Conservation (phyloP, 768 basidiomycete genomes). For the Leccinum broughii region DNA sequence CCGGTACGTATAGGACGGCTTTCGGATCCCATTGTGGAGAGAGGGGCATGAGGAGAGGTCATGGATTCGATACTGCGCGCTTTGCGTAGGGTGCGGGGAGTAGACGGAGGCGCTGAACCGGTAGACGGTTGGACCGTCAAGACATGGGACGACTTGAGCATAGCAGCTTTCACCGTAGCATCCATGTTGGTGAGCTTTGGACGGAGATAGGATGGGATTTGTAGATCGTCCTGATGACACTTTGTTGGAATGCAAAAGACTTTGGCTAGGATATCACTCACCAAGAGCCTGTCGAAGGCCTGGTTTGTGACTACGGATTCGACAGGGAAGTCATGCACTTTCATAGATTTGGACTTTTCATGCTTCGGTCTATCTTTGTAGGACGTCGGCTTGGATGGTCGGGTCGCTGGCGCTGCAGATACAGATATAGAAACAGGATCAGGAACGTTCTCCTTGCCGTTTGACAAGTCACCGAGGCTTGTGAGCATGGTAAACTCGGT, state of each 20-base stretch:
- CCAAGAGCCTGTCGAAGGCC: slow-evolving; percentile 82
- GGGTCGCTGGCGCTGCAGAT: slow-evolving; percentile 29
- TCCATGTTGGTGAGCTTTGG: slow-evolving; percentile 83
- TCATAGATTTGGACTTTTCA: slow-evolving; percentile 47
- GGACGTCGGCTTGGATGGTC: slow-evolving; percentile 22
- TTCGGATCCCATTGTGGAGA: slow-evolving; percentile 41
- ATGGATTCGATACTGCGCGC: slow-evolving; percentile 76
- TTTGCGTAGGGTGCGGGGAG: slow-evolving; percentile 62
- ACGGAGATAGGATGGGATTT: slow-evolving; percentile 77
- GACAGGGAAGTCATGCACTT: slow-evolving; percentile 39
- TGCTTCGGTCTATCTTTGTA: slow-evolving; percentile 35
- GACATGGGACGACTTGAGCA: slow-evolving; percentile 83
- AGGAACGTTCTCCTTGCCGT: slow-evolving; percentile 73
- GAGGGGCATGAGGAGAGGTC: slow-evolving; percentile 47
- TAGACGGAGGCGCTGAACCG: slow-evolving; percentile 35
- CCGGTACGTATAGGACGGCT: slow-evolving; percentile 23
- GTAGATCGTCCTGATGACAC: slow-evolving; percentile 72
- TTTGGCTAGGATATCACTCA: slow-evolving; percentile 36
- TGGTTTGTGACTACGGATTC: slow-evolving; percentile 50
- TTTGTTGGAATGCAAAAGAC: slow-evolving; percentile 1
- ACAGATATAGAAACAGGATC: slow-evolving; percentile 35
- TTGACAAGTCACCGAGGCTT: slow-evolving; percentile 44
- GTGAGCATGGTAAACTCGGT: slow-evolving; percentile 77
- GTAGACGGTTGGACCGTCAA: slow-evolving; percentile 46
- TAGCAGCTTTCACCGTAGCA: slow-evolving; percentile 82